These are phyloP conservation scores for Euphorbia lathyris DNA, from an alignment of 345 rosid genomes.

Conservation along the genomic window DNA sequence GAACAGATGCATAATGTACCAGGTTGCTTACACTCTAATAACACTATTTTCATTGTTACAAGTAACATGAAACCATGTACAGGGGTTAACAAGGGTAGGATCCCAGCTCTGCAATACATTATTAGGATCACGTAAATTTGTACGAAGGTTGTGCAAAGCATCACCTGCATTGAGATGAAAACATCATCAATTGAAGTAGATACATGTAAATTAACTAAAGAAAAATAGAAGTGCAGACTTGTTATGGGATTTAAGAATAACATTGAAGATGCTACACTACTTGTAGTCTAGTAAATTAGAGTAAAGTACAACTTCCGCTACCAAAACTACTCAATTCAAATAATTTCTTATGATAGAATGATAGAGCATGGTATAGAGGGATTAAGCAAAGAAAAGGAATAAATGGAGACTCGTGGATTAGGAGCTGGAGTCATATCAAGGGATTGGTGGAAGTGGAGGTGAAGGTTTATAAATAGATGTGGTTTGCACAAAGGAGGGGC, in stretches of 20 bases:
- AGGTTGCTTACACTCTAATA: constrained; percentile 34
- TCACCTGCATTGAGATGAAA: constrained; percentile 25
- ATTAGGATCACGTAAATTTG: constrained; percentile 35
- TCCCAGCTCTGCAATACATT: constrained; percentile 44
- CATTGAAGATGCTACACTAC: not conserved
- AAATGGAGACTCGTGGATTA: no score
- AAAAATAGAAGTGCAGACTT: not conserved
- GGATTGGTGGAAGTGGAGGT: no score
- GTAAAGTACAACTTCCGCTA: not conserved
- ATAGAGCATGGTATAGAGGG: no score
- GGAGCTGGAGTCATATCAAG: no score
- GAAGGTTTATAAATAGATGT: no score
- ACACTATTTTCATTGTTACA: constrained; percentile 43
- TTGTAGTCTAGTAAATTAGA: not conserved
- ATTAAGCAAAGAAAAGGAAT: no score
- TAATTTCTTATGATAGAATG: not conserved
- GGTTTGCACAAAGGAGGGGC: no score
- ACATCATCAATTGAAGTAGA: not conserved
- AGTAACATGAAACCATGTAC: constrained; percentile 48
- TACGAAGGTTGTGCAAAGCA: constrained; percentile 30
- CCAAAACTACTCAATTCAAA: not conserved
- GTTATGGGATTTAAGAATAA: not conserved
- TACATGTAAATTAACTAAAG: not conserved
- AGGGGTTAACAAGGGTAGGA: constrained; percentile 33
- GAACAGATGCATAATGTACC: not conserved